A percentile compares a stretch with the other conserved stretches of the same genome.
These are phyloP conservation scores for Breviolum minutum DNA, from an alignment of 73 alveolate species.

Conservation along the genomic window DNA sequence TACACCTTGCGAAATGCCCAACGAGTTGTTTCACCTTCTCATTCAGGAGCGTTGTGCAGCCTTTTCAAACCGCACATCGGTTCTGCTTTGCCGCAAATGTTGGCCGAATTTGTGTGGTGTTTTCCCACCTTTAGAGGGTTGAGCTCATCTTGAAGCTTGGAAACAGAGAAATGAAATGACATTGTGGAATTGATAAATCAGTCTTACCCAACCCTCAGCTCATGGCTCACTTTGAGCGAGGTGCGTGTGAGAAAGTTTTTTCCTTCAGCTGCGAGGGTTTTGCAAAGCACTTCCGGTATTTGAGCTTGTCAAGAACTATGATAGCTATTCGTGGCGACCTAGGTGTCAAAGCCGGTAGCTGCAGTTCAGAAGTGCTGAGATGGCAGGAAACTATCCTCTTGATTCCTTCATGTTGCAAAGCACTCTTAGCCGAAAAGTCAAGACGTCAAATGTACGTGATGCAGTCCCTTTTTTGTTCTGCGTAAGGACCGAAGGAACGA, in stretches of 20 bases:
- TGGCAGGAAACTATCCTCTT: not conserved
- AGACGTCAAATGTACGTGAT: too few relatives aligned
- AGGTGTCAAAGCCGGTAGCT: not conserved
- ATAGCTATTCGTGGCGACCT: not conserved
- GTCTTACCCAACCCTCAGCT: not conserved
- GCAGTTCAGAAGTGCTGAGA: not conserved
- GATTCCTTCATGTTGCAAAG: not conserved
- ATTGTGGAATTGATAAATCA: too few relatives aligned
- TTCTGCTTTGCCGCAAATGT: conserved; percentile 35
- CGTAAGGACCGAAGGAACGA: too few relatives aligned
- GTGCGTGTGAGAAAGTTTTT: not conserved
- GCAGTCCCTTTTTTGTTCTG: too few relatives aligned
- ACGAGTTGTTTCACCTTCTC: not conserved
- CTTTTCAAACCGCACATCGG: not conserved
- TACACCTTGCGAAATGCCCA: not conserved
- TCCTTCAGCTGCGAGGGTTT: not conserved
- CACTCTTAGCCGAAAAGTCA: not conserved
- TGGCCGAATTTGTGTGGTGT: conserved; percentile 46
- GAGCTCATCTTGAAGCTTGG: not conserved
- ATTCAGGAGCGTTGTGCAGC: not conserved
- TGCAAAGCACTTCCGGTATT: not conserved
- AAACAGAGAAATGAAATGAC: not conserved
- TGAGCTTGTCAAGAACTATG: not conserved
- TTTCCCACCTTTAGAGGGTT: not conserved
- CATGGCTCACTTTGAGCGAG: conserved; percentile 9